phyloP scores from a whole-genome alignment of 2,329 filamentous ascomycete genomes.

The Westerdykella sp. region DNA sequence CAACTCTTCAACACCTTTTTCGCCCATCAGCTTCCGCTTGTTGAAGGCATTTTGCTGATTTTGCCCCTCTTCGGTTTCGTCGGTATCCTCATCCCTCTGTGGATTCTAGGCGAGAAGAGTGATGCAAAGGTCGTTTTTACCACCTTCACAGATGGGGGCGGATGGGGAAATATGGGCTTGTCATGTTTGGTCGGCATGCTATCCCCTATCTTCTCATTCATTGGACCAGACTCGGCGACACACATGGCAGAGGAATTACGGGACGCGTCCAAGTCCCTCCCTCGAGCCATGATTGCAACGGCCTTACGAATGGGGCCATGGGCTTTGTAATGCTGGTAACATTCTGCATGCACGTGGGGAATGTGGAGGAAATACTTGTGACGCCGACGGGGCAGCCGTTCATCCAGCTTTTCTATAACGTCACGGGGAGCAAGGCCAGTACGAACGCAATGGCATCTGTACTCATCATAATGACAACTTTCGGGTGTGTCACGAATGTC shows the following conservation, averaged over 20 bases:
- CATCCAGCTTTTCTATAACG: conserved; percentile 22
- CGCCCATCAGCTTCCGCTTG: conserved; percentile 36
- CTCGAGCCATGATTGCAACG: conserved; percentile 36
- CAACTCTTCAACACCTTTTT: conserved; percentile 38
- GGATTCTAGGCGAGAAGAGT: conserved; percentile 22
- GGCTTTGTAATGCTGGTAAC: conserved; percentile 29
- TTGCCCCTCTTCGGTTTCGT: conserved; percentile 45
- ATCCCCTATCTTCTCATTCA: conserved; percentile 25
- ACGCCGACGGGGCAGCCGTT: conserved; percentile 19
- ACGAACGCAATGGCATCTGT: conserved; percentile 7
- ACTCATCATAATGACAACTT: conserved; percentile 8
- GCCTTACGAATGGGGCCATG: conserved; percentile 31
- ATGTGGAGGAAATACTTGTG: conserved; percentile 16
- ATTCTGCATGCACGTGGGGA: conserved; percentile 13
- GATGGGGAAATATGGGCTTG: conserved; percentile 36
- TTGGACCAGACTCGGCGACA: conserved; percentile 32
- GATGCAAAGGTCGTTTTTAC: conserved; percentile 37
- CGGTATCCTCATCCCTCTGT: conserved; percentile 36
- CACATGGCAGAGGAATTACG: conserved; percentile 32
- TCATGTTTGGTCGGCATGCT: conserved; percentile 38
- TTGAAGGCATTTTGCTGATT: conserved; percentile 38
- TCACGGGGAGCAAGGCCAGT: conserved; percentile 13
- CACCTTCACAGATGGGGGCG: conserved; percentile 41
- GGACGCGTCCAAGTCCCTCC: conserved; percentile 21
- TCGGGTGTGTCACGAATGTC: conserved; percentile 14